Percentiles rank a stretch among this genome's conserved stretches.
phyloP scores from a whole-genome alignment of 345 rosid species.

The Nasturtium officinale region DNA sequence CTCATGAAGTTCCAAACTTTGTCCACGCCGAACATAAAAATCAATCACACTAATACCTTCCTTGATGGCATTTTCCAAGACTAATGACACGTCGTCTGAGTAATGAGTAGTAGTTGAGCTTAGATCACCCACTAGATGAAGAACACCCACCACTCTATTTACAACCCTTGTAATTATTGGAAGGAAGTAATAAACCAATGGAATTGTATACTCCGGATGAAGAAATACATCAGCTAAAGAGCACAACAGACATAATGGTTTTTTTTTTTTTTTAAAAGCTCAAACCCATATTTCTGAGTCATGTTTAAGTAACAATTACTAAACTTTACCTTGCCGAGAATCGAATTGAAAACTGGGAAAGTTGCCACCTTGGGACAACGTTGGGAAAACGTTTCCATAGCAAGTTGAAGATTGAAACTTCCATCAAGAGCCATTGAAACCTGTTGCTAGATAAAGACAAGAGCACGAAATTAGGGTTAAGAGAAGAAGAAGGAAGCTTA shows the following conservation, averaged over 20 bases:
- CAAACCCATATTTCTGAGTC: conserved; percentile 1
- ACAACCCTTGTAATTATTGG: conserved; percentile 58
- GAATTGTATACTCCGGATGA: conserved; percentile 68
- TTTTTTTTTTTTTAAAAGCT: too few relatives aligned
- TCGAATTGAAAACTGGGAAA: conserved; percentile 42
- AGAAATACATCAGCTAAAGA: conserved; percentile 60
- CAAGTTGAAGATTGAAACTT: conserved; percentile 61
- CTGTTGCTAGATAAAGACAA: conserved; percentile 1
- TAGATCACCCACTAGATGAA: conserved; percentile 56
- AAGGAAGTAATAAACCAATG: conserved; percentile 68
- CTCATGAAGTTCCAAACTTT: conserved; percentile 78
- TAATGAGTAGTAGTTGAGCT: conserved; percentile 43
- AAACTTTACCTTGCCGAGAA: conserved; percentile 50
- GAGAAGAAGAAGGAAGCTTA: not conserved
- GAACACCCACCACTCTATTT: conserved; percentile 58
- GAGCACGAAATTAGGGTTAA: not conserved
- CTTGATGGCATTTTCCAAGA: conserved; percentile 40
- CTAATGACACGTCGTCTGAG: conserved; percentile 38
- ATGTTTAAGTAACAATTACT: not conserved
- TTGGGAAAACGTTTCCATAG: conserved; percentile 59
- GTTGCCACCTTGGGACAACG: conserved; percentile 62
- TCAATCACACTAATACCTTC: conserved; percentile 58
- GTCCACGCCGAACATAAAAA: conserved; percentile 55
- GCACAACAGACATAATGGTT: not conserved
- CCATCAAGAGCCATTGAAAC: conserved; percentile 67